A percentile compares a stretch with the other conserved stretches of the same genome.
Evolutionary conservation across 441 rosid genomes (phyloP).

Genomic region (Metrosideros polymorpha): DNA sequence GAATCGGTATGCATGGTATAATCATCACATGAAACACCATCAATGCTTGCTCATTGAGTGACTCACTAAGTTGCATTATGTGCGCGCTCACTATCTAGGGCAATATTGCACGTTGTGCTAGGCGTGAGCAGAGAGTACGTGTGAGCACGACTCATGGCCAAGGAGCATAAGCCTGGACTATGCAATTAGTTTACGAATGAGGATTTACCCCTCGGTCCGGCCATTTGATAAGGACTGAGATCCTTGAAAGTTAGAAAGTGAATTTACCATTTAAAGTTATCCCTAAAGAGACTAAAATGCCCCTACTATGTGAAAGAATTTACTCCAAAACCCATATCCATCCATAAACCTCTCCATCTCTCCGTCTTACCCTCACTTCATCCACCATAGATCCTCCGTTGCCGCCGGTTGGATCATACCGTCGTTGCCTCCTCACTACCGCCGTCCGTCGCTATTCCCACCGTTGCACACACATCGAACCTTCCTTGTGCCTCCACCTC

Average conservation of each 20-base stretch:
- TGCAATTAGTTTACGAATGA: background rate
- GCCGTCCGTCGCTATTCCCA: background rate
- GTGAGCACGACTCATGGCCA: background rate
- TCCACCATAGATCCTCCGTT: background rate
- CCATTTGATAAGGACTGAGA: background rate
- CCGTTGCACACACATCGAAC: background rate
- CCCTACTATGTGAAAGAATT: background rate
- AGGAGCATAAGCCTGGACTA: background rate
- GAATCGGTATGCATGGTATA: too few relatives aligned
- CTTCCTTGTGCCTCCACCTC: background rate
- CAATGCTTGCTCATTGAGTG: too few relatives aligned
- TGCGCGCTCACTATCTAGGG: too few relatives aligned
- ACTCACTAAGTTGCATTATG: too few relatives aligned
- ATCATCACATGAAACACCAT: too few relatives aligned
- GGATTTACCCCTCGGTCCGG: background rate
- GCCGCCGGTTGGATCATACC: background rate
- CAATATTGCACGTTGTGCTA: background rate
- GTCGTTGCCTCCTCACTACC: background rate
- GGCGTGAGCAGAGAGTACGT: background rate
- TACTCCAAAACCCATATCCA: background rate
- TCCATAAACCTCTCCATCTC: background rate
- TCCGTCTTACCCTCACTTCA: background rate
- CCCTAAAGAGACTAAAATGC: background rate
- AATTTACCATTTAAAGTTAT: background rate
- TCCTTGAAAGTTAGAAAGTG: too few relatives aligned